These are phyloP conservation scores for Colletotrichum eleusines DNA, from an alignment of 2,329 filamentous ascomycete species.

Conservation along the genomic window DNA sequence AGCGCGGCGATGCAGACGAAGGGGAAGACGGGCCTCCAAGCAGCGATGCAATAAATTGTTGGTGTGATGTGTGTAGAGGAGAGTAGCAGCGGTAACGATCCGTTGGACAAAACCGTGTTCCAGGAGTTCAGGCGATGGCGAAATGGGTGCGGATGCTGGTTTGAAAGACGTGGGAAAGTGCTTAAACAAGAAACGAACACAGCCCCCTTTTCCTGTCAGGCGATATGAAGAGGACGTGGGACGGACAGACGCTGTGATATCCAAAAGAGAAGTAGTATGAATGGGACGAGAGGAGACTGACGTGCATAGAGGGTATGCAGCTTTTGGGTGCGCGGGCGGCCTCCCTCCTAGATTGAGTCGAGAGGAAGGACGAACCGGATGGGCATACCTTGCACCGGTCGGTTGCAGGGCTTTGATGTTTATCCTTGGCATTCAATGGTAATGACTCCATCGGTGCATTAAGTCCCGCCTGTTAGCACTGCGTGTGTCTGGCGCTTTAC, in stretches of 20 bases:
- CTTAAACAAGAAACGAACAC: conserved; percentile 38
- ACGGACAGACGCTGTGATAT: conserved; percentile 21
- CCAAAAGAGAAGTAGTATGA: conserved; percentile 5
- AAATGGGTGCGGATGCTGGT: conserved; percentile 3
- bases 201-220: conserved; percentile 42
- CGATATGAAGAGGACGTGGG: conserved; percentile 36
- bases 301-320: not conserved
- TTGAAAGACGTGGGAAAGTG: conserved; percentile 11
- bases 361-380: conserved; percentile 8
- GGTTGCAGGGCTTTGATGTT: not conserved
- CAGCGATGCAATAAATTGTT: not conserved
- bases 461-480: not conserved
- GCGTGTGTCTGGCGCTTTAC: not conserved
- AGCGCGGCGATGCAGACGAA: conserved; percentile 27
- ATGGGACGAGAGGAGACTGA: conserved; percentile 29
- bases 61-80: not conserved
- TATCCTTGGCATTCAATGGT: not conserved
- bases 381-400: not conserved
- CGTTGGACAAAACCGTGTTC: conserved; percentile 28
- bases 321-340: conserved; percentile 17
- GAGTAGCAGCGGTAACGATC: conserved; percentile 8
- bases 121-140: conserved; percentile 31
- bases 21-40: conserved; percentile 9
- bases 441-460: conserved; percentile 2
- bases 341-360: conserved; percentile 9